phyloP scores from a whole-genome alignment of 768 basidiomycete genomes.

The Auriscalpium orientale region DNA sequence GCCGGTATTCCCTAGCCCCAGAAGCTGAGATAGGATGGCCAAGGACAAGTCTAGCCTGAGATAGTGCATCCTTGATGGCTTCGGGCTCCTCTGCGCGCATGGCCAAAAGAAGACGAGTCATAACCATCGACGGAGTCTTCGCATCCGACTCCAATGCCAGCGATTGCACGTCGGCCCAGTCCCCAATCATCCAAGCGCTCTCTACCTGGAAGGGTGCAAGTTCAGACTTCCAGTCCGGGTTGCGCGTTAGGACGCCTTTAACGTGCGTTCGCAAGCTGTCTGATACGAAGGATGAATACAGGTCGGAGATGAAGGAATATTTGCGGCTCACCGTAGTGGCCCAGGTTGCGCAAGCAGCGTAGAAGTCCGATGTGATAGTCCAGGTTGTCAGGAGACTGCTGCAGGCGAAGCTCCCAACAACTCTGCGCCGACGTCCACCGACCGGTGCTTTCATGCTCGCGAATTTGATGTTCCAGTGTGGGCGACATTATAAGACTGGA shows the following conservation, averaged over 20 bases:
- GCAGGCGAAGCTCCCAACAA: slow-evolving; percentile 95
- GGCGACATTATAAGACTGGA: slow-evolving; percentile 85
- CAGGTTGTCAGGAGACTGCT: slow-evolving; percentile 84
- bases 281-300: slow-evolving; percentile 23
- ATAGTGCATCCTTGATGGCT: slow-evolving; percentile 42
- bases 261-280: slow-evolving; percentile 96
- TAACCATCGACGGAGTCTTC: slow-evolving; percentile 55
- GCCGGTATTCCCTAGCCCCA: slow-evolving; percentile 72
- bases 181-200: slow-evolving; percentile 93
- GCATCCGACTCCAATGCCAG: slow-evolving; percentile 45
- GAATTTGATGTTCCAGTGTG: slow-evolving; percentile 90
- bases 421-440: slow-evolving; percentile 98
- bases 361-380: slow-evolving; percentile 85
- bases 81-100: slow-evolving; percentile 51
- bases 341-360: slow-evolving; percentile 86
- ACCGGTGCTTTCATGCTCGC: slow-evolving; percentile 95
- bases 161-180: slow-evolving; percentile 76
- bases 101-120: slow-evolving; percentile 75
- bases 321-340: slow-evolving; percentile 82
- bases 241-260: slow-evolving; percentile 75
- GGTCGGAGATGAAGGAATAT: neutral
- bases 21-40: slow-evolving; percentile 80
- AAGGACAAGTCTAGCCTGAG: slow-evolving; percentile 60
- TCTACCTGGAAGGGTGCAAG: slow-evolving; percentile 85
- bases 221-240: slow-evolving; percentile 73